Evolutionary conservation across 208 protist species (phyloP), one percentile per base, ranked within the genome.

Genomic region (Jaenimonas drosophilae): DNA sequence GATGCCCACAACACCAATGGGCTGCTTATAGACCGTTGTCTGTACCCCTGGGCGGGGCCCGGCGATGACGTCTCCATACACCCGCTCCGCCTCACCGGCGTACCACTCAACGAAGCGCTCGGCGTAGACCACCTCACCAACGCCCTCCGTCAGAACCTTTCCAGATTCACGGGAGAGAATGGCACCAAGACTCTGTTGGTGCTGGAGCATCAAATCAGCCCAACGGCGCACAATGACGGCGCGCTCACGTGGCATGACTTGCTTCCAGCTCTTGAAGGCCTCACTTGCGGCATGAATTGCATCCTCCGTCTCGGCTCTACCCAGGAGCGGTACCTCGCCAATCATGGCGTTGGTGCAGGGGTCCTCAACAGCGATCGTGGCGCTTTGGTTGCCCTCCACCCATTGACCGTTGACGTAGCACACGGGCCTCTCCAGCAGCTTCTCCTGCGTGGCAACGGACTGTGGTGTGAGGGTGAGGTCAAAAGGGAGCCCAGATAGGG

Each of bases 141-240:
- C 49, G 44, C 77, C 87, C 49, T 91, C 82, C 12, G 55, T 42
- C 9, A 91, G 6, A 12, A 86, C 44, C 59, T 94, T 94, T 28
- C 87, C 87, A 14, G 68, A 83, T 57, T 94, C 87, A 7, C 77
- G 62, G 0, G 79, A 79, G 26, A 94, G 57, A 27, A 94, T 59
- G 34, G 25, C 62, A 27, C 64, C 80, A 26, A 94, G 41, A 1
- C 49, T 43, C 19, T 77, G 54, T 20, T 53, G 38, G 57, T 77
- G 41, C 49, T 60, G 43, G 31, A 52, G 45, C 58, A 94, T 69
- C 5, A 89, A 51, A 7, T 79, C 51, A 5, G 58, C 47, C 82
- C 87, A 94, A 9, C 63, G 55, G 12, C 67, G 75, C 14, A 94
- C 53, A 20, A 82, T 67, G 3, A 61, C 54, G 11, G 80, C 71